Evolutionary conservation across 164 flowering plant species (phyloP).

Genomic region (Liquidambar formosana): DNA sequence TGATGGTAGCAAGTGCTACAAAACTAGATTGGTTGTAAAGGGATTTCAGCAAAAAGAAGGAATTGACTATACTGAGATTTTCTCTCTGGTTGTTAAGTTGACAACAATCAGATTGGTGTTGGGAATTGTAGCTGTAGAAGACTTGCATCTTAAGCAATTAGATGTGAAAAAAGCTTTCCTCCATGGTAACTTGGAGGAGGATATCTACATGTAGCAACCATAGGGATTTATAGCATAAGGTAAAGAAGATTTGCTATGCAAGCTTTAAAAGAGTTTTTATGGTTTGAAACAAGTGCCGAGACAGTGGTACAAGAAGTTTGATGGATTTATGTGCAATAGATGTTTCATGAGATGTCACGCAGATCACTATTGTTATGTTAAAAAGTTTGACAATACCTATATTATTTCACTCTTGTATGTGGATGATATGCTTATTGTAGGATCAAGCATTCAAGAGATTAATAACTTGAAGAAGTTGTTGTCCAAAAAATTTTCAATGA

Average conservation of each 20-base stretch:
- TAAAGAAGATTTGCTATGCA: not conserved
- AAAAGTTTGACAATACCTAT: not conserved
- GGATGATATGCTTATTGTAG: not conserved
- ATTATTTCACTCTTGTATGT: too few species aligned
- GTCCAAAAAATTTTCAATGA: not conserved
- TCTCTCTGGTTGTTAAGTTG: not conserved
- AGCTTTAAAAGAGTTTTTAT: not conserved
- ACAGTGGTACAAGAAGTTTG: slow-evolving; percentile 2
- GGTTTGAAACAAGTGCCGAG: not conserved
- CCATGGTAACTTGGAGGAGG: not conserved
- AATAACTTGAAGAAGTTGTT: not conserved
- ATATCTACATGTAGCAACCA: not conserved
- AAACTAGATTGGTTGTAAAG: not conserved
- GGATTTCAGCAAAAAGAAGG: not conserved
- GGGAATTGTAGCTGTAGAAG: not conserved
- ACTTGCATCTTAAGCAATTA: not conserved
- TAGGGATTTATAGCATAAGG: not conserved
- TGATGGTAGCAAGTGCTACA: not conserved
- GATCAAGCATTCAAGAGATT: too few species aligned
- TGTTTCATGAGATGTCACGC: not conserved
- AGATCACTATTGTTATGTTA: not conserved
- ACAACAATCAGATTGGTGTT: not conserved
- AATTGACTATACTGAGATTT: not conserved
- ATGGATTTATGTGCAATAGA: not conserved
- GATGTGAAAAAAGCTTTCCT: slow-evolving; percentile 1